Evolutionary conservation across 2,329 filamentous ascomycete species (phyloP).

Genomic region (Celoporthe dispersa): DNA sequence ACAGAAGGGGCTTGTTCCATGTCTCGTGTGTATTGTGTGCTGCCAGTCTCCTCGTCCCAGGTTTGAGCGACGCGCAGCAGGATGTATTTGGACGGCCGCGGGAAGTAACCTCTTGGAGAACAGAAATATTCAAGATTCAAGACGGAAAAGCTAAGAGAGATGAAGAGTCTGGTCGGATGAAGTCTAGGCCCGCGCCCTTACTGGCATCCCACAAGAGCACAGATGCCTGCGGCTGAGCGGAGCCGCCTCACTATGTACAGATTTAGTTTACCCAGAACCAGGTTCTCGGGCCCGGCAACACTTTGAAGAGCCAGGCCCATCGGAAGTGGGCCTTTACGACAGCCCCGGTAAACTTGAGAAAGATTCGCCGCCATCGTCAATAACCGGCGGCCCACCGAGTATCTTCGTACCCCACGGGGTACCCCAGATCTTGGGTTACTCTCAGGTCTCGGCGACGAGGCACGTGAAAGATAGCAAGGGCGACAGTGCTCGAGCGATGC

Average conservation of each 20-base stretch:
- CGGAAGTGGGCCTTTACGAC: not conserved
- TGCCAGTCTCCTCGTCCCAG: not conserved
- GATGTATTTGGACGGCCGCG: no score
- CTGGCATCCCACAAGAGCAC: no score
- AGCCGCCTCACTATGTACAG: no score
- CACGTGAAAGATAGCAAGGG: not conserved
- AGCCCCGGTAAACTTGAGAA: not conserved
- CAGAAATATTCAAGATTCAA: no score
- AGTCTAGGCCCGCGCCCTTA: no score
- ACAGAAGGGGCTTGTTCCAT: not conserved
- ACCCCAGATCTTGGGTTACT: not conserved
- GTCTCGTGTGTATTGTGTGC: not conserved
- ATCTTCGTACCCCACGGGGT: not conserved
- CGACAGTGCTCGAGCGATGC: not conserved
- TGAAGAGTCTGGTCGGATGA: no score
- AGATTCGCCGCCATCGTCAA: not conserved
- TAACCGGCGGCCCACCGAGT: not conserved
- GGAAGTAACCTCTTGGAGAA: no score
- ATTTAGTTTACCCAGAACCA: not conserved
- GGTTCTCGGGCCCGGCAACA: not conserved
- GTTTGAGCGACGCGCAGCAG: no score
- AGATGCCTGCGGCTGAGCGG: no score
- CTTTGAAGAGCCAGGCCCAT: not conserved
- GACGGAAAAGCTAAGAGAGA: no score
- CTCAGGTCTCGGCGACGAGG: not conserved